Conservation (phyloP, 495 filamentous ascomycete genomes). For the Annulohypoxylon maeteangense region DNA sequence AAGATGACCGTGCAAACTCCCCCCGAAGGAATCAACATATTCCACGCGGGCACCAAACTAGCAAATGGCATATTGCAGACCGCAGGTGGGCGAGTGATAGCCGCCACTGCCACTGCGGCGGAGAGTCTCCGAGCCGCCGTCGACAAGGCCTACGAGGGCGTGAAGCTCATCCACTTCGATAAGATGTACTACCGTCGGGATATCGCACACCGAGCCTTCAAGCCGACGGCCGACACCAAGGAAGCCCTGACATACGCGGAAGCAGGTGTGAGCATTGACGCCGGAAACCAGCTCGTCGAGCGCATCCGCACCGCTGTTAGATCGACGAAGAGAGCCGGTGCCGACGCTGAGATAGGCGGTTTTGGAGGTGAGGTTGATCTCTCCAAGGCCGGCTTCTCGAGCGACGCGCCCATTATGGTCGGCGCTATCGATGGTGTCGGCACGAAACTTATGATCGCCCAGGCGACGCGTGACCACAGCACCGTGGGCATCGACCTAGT, state of each 20-base stretch:
- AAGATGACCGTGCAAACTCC: slow-evolving; percentile 67
- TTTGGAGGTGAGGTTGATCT: slow-evolving; percentile 94
- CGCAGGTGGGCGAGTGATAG: slow-evolving; percentile 90
- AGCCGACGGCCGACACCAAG: slow-evolving; percentile 51
- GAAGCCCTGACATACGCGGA: slow-evolving; percentile 87
- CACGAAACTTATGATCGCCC: slow-evolving; percentile 95
- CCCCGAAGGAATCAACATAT: slow-evolving; percentile 71
- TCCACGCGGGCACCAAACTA: slow-evolving; percentile 90
- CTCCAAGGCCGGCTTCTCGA: slow-evolving; percentile 75
- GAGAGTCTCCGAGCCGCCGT: slow-evolving; percentile 81
- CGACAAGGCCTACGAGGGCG: slow-evolving; percentile 80
- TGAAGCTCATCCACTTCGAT: slow-evolving; percentile 82
- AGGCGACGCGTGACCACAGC: slow-evolving; percentile 85
- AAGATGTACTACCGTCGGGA: slow-evolving; percentile 94
- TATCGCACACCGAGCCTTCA: slow-evolving; percentile 80
- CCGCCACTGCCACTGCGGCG: slow-evolving; percentile 78
- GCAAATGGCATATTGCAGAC: slow-evolving; percentile 72
- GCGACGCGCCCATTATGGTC: slow-evolving; percentile 77
- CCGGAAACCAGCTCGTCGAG: slow-evolving; percentile 89
- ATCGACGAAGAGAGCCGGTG: slow-evolving; percentile 82
- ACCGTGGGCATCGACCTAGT: slow-evolving; percentile 96
- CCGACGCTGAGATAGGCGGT: slow-evolving; percentile 90
- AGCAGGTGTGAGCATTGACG: slow-evolving; percentile 91
- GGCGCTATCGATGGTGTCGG: slow-evolving; percentile 95
- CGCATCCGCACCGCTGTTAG: slow-evolving; percentile 85